A percentile compares a stretch with the other conserved stretches of the same genome.
phyloP scores from a whole-genome alignment of 2,329 filamentous ascomycete species.

The Niveomyces coronatus region DNA sequence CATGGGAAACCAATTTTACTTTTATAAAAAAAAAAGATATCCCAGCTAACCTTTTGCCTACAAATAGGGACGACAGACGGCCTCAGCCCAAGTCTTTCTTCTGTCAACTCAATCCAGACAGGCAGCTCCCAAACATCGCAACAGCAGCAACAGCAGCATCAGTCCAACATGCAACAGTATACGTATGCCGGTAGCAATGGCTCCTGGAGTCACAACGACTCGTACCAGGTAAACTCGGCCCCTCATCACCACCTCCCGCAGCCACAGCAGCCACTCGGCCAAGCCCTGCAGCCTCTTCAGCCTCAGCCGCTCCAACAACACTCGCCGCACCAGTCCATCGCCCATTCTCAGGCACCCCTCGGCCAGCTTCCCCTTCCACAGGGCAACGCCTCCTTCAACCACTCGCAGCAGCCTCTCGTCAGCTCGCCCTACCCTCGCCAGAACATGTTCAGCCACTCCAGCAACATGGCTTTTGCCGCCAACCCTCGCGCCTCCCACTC shows the following conservation, averaged over 20 bases:
- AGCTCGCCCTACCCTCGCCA: conserved; percentile 20
- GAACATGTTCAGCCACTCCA: conserved; percentile 33
- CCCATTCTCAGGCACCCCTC: too few relatives aligned
- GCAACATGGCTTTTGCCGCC: conserved; percentile 31
- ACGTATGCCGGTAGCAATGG: too few relatives aligned
- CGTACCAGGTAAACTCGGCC: too few relatives aligned
- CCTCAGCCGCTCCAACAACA: neutral
- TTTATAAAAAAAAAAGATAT: neutral
- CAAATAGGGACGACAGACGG: conserved; percentile 46
- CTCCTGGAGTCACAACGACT: too few relatives aligned
- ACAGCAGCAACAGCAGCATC: conserved; percentile 23
- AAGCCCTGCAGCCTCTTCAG: neutral
- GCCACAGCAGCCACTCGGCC: too few relatives aligned
- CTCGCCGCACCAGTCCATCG: too few relatives aligned
- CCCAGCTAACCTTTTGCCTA: conserved; percentile 13
- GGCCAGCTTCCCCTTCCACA: neutral
- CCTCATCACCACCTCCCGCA: conserved; percentile 4
- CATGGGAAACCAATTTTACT: conserved; percentile 14
- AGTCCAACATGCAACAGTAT: too few relatives aligned
- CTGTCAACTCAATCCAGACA: conserved; percentile 51
- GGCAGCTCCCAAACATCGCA: conserved; percentile 49
- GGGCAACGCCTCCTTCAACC: conserved; percentile 20
- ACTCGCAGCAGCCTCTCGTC: conserved; percentile 25
- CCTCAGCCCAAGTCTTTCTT: conserved; percentile 50
- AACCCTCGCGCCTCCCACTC: conserved; percentile 26